Base-by-base conservation (phyloP, 2,329 filamentous ascomycete species). In the Exophiala sideris region DNA sequence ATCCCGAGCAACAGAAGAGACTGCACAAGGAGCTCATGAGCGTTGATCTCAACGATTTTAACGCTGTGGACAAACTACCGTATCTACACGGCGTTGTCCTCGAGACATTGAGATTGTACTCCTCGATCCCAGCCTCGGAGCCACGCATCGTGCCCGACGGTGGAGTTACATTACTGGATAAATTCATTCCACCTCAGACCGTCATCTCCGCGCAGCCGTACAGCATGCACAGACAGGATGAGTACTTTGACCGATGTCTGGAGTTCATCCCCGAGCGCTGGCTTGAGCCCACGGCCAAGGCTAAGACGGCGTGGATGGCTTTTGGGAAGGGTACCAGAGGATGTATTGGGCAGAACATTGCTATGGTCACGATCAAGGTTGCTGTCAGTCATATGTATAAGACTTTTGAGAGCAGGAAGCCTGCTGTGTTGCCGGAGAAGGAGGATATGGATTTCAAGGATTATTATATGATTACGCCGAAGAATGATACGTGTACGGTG, bases 161-260 rank as follows among this genome's bases (percentile, higher is more conserved):
- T n/a, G 85, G 90, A 57, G 69, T 67, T 0, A 91, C 80, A 66
- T 71, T 83, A 9, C 87, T 87, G 0, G 87, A 89, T 68, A 70
- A 87, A 44, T 74, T 79, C 20, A 75, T 91, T 21, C 79, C 79
- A 3, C 86, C 82, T 1, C 87, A 86, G 5, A 88, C 86, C 0
- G 84, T 87, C 54, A 85, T 90, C 0, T 88, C 87, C 3, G 87
- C 83, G 66, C 88, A 83, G 47, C 81, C 87, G 0, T 91, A 86
- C 86, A 81, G 89, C 14, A 74, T 91, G 32, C 87, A 91, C 63
- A 79, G 85, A 2, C 48, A 52, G 14, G 45, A 38, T 9, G 54
- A 64, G 14, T 67, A 58, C 39, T 65, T 64, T 1, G 14, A 55
- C 5, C 60, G 74, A 36, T 66, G 70, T 0, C 68, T 71, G 12